Evolutionary conservation across 1,284 basidiomycete species (phyloP), one percentile per base, ranked within the genome.

Genomic region (Fereydounia khargensis): DNA sequence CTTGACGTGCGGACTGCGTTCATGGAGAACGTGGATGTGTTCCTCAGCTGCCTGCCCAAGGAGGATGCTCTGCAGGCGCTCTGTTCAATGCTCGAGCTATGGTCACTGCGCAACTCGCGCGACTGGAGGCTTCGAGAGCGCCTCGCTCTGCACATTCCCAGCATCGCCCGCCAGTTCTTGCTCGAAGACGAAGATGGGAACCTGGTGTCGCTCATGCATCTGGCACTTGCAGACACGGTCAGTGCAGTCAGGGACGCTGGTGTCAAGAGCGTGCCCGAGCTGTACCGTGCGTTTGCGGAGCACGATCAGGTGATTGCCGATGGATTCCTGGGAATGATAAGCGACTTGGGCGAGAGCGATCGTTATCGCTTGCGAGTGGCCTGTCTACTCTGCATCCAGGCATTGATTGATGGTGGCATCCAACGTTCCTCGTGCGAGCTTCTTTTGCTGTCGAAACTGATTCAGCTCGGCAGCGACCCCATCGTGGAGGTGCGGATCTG

Each of bases 401-500:
- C 65, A 11, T 47, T 75, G 6, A 53, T 73, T 6, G 47, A 67
- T 18, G 39, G 41, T 7, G 48, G 47, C 33, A 44, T 72, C n/a
- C 56, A 73, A 32, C 37, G 62, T 9, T 66, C 66, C 9, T 63
- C 79, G 25, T 78, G 83, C 47, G 84, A 86, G 68, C 80, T 83
- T 45, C 77, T 80, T 34, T 82, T 86, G 54, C 82, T 89, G 74
- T 77, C 80, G 36, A 77, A 80, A 13, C 77, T 95, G 10, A 77
- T 79, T 23, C 70, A 74, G 36, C 80, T 95, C 36, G 82, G 83
- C 13, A 89, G 94, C 70, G 72, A 73, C 50, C 74, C 70, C n/a
- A 84, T 96, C 19, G 80, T 89, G 38, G 91, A 91, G 65, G 90
- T 97, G 35, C 83, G 91, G 32, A 89, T 96, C 47, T 86, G 84